Evolutionary conservation across 331 rosid species (phyloP).

Genomic region (Rhamnella rubrinervis): DNA sequence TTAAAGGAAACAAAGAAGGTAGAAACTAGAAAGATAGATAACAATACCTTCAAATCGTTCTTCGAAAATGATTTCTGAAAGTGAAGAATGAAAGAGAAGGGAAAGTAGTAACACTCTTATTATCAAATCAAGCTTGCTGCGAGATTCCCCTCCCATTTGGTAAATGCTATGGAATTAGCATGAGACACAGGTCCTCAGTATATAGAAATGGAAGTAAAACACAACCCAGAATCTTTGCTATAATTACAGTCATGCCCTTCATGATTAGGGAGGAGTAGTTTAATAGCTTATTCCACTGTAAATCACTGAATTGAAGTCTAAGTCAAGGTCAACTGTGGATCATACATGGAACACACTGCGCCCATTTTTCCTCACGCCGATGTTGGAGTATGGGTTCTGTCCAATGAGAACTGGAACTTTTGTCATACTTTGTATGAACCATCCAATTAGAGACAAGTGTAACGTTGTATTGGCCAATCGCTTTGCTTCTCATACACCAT

Average conservation of each 20-base stretch:
- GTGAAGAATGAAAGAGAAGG: constrained; percentile 27
- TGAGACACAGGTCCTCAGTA: not conserved
- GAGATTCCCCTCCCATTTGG: constrained; percentile 38
- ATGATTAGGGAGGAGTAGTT: not conserved
- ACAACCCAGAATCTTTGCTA: constrained; percentile 9
- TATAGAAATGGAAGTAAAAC: constrained; percentile 6
- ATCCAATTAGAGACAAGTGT: constrained; percentile 21
- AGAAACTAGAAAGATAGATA: not conserved
- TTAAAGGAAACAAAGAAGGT: not conserved
- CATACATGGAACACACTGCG: not conserved
- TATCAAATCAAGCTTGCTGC: constrained; percentile 13
- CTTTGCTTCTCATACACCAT: not conserved
- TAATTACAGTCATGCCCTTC: constrained; percentile 40
- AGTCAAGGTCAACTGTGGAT: constrained; percentile 8
- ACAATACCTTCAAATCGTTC: constrained; percentile 67
- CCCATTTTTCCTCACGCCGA: not conserved
- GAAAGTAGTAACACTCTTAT: constrained; percentile 8
- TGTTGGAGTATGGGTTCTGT: not conserved
- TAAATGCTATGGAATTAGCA: not conserved
- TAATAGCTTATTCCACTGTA: too few relatives aligned
- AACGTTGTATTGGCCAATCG: constrained; percentile 28
- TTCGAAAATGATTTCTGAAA: constrained; percentile 71
- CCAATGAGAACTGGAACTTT: constrained; percentile 3
- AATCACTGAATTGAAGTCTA: not conserved
- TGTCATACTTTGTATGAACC: not conserved